A percentile compares a stretch with the other conserved stretches of the same genome.
Conservation (phyloP, 148 eudicot genomes). For the Vaccinium corymbosum region DNA sequence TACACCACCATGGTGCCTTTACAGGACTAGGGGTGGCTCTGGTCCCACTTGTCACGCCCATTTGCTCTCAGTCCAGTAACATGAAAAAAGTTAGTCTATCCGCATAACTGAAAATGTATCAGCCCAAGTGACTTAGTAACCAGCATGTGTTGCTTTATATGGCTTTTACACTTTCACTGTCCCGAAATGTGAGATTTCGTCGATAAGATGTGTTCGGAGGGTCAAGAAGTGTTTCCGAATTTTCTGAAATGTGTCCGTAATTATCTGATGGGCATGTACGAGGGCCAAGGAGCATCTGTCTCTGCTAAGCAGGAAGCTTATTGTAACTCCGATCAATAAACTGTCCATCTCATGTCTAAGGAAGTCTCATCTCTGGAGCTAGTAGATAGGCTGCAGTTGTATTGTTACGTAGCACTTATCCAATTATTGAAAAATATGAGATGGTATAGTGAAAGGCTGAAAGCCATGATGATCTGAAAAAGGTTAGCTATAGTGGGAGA, state of each 20-base stretch:
- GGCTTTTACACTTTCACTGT: background rate
- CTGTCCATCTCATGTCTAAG: background rate
- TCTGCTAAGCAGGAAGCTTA: too few relatives aligned
- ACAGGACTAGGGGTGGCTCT: background rate
- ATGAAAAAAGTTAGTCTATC: background rate
- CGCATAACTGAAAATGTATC: background rate
- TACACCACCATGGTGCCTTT: background rate
- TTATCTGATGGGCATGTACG: background rate
- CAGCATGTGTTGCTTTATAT: background rate
- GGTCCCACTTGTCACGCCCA: background rate
- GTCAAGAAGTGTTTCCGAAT: background rate
- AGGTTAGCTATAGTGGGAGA: background rate
- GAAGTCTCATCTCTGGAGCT: background rate
- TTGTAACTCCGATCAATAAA: conserved; percentile 1
- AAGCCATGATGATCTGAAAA: background rate
- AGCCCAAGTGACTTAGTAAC: background rate
- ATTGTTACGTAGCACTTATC: background rate
- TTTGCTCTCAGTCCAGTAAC: background rate
- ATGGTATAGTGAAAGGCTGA: background rate
- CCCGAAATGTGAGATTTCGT: background rate
- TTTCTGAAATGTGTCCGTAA: background rate
- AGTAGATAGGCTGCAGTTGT: background rate
- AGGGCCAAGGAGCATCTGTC: too few relatives aligned
- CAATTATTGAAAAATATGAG: background rate
- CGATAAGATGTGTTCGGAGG: background rate